Percentiles rank a stretch among this genome's conserved stretches.
These are phyloP conservation scores for Penicillium griseofulvum DNA, from an alignment of 2,329 filamentous ascomycete genomes.

Conservation along the genomic window DNA sequence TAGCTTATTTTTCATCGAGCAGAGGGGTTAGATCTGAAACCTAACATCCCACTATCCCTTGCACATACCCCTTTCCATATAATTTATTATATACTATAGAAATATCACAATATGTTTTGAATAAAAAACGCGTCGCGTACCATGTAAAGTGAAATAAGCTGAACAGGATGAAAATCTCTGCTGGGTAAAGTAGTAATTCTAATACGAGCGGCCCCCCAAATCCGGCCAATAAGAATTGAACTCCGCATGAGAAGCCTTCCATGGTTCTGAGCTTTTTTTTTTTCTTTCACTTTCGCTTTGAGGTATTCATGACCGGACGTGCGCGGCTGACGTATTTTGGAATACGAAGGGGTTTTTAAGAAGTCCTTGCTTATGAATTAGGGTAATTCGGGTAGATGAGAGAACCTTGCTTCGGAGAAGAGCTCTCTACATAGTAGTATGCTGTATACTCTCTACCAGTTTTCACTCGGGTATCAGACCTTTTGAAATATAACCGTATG, in stretches of 20 bases:
- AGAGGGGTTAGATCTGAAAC: slow-evolving; percentile 1
- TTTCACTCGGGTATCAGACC: too few relatives aligned
- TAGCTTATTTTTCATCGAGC: slow-evolving; percentile 2
- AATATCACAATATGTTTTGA: too few relatives aligned
- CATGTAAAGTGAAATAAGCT: not conserved
- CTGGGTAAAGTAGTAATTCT: slow-evolving; percentile 12
- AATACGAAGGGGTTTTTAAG: not conserved
- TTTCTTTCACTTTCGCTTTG: slow-evolving; percentile 1
- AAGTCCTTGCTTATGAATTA: slow-evolving; percentile 11
- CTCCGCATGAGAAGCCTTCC: slow-evolving; percentile 3
- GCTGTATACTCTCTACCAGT: too few relatives aligned
- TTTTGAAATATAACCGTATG: too few relatives aligned
- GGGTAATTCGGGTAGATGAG: slow-evolving; percentile 7
- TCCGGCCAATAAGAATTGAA: slow-evolving; percentile 13
- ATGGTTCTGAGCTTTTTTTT: slow-evolving; percentile 14
- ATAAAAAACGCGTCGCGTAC: slow-evolving; percentile 5
- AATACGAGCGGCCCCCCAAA: slow-evolving; percentile 15
- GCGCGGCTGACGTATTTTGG: slow-evolving; percentile 17
- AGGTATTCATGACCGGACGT: slow-evolving; percentile 8
- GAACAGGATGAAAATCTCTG: slow-evolving; percentile 8
- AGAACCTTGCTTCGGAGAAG: slow-evolving; percentile 24
- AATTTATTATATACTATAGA: not conserved
- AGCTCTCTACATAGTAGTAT: too few relatives aligned
- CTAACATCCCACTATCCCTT: slow-evolving; percentile 1
- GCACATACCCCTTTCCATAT: slow-evolving; percentile 1